Conservation (phyloP, 768 basidiomycete genomes). For the Boletellus ananiceps region DNA sequence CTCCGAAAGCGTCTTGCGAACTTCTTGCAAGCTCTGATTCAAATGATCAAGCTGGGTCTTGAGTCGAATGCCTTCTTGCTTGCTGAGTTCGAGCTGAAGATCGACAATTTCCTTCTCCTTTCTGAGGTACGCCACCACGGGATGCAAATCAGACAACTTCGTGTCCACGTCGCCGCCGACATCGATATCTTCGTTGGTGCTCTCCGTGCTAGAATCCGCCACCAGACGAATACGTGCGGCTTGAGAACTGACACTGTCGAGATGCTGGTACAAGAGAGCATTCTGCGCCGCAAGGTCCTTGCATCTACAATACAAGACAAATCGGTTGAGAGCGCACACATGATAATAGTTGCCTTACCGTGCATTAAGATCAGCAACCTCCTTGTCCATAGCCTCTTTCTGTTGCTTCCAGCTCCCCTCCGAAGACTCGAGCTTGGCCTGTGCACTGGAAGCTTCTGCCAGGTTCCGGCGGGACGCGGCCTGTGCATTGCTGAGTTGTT, state of each 20-base stretch:
- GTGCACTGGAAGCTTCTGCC: conserved; percentile 66
- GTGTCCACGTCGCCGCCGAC: conserved; percentile 49
- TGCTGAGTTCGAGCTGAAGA: conserved; percentile 77
- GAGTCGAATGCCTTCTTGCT: conserved; percentile 68
- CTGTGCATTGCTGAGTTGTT: conserved; percentile 53
- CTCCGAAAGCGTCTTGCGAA: conserved; percentile 65
- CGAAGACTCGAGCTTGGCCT: conserved; percentile 64
- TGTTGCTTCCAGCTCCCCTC: conserved; percentile 81
- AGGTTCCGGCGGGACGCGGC: conserved; percentile 52
- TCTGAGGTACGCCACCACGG: conserved; percentile 75
- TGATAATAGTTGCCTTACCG: conserved; percentile 42
- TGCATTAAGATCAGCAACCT: conserved; percentile 63
- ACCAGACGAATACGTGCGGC: conserved; percentile 76
- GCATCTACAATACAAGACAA: conserved; percentile 39
- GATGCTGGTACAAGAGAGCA: conserved; percentile 70
- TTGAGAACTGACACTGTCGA: conserved; percentile 79
- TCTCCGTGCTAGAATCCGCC: conserved; percentile 47
- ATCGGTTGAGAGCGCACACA: background rate
- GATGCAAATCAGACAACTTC: conserved; percentile 68
- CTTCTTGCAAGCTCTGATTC: conserved; percentile 64
- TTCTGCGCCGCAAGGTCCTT: conserved; percentile 77
- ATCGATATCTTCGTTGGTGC: conserved; percentile 41
- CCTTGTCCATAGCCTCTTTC: conserved; percentile 71
- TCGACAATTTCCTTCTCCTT: conserved; percentile 93
- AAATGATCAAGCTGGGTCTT: conserved; percentile 75